Base-by-base conservation (phyloP, 176 grass and related monocot species). In the Aechmea fasciata region DNA sequence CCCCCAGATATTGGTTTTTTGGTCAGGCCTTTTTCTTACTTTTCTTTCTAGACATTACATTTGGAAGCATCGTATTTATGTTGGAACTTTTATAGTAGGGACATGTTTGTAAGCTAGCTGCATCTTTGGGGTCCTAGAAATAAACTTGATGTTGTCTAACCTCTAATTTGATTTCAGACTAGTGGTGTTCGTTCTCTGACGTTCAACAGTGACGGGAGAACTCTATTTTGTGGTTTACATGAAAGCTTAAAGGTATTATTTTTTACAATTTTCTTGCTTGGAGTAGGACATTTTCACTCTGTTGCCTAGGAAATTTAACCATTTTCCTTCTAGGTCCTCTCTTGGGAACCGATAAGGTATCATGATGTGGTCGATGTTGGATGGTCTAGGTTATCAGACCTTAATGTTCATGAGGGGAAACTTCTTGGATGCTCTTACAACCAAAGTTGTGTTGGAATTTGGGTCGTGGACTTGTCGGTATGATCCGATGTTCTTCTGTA, bases 391-490 rank as follows among this genome's bases (percentile, higher is more conserved):
- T 83, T 97, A 67, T 85, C 78, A 51, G 86, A 97, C 80, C 70
- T 97, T 77, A 91, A 83, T 81, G 77, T 92, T 55, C 89, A 90
- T 18, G 89, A 90, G 48, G 82, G 82, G 67, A 97, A 97, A 78
- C 89, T 97, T 81, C 89, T 97, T 52, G 89, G 93, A 70, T 97
- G 93, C 66, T 97, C 93, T 14, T 97, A 85, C 67, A 92, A 85
- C 77, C 89, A 90, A 85, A 97, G 74, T 47, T 92, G 86, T 85
- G 84, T 92, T 51, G 89, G 93, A 82, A 69, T 97, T 71, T 97
- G 86, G 93, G 77, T 87, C 33, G 89, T 97, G 22, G 82, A 92
- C 67, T 79, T 97, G 69, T 79, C 64, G 86, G 93, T 97, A 85
- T 48, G 61, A 49, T 63, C 47, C 23, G 62, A 69, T 48, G 19